phyloP scores from a whole-genome alignment of 1,284 basidiomycete species.

The Fomitopsis schrenkii region DNA sequence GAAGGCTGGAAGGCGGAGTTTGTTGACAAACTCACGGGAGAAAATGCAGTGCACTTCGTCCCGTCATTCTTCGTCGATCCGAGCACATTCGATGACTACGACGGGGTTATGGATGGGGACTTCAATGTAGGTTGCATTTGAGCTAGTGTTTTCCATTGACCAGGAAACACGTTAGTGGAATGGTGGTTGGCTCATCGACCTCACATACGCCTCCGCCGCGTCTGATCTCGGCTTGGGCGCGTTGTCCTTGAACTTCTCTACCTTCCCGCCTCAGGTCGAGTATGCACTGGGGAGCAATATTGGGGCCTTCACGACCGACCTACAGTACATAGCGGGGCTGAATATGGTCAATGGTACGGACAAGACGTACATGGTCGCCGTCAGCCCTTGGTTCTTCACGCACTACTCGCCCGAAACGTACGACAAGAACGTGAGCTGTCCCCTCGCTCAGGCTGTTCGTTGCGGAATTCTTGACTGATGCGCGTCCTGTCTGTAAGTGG shows the following conservation, averaged over 20 bases:
- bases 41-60: slow-evolving; percentile 55
- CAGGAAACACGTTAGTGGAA: slow-evolving; percentile 33
- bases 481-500: slow-evolving; percentile 54
- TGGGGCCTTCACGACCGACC: slow-evolving; percentile 27
- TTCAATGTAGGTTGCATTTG: slow-evolving; percentile 36
- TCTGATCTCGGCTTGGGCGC: neutral
- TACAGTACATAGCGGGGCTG: slow-evolving; percentile 23
- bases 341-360: neutral
- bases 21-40: slow-evolving; percentile 39
- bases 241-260: neutral
- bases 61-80: slow-evolving; percentile 65
- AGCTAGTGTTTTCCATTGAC: slow-evolving; percentile 28
- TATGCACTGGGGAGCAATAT: slow-evolving; percentile 29
- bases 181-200: neutral
- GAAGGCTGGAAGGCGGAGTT: slow-evolving; percentile 60
- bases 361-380: slow-evolving; percentile 30
- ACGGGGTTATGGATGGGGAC: slow-evolving; percentile 51
- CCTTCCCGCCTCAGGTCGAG: slow-evolving; percentile 12
- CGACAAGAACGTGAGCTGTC: neutral
- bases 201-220: neutral
- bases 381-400: slow-evolving; percentile 55
- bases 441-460: neutral
- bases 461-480: slow-evolving; percentile 11
- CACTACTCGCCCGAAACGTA: slow-evolving; percentile 19
- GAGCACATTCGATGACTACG: slow-evolving; percentile 42